These are phyloP conservation scores for Geotrichum australiense DNA, from an alignment of 1,139 yeast species.

Conservation along the genomic window DNA sequence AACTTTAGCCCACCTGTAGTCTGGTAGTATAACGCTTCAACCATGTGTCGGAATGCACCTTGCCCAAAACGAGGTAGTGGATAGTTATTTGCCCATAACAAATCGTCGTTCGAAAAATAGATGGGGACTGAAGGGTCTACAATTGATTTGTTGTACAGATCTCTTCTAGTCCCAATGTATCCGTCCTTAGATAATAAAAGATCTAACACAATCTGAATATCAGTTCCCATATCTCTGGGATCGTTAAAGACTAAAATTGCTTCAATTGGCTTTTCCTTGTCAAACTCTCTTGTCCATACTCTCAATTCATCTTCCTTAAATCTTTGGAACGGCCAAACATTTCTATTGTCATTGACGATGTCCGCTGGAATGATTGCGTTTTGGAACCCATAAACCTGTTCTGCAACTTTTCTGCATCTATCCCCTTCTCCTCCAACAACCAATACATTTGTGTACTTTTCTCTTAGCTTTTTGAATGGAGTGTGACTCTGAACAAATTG, in stretches of 20 bases:
- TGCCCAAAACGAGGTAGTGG: constrained; percentile 80
- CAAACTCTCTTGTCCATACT: constrained; percentile 37
- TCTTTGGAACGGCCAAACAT: constrained; percentile 70
- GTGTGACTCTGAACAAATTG: constrained; percentile 90
- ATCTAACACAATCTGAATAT: constrained; percentile 71
- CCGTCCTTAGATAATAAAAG: constrained; percentile 61
- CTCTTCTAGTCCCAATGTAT: constrained; percentile 53
- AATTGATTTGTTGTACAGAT: constrained; percentile 19
- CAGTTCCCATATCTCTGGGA: constrained; percentile 85
- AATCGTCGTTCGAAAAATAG: constrained; percentile 79
- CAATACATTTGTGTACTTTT: constrained; percentile 53
- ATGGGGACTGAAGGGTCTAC: constrained; percentile 64
- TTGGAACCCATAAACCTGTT: constrained; percentile 62
- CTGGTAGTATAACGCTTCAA: constrained; percentile 57
- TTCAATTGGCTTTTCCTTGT: constrained; percentile 24
- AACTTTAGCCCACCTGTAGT: constrained; percentile 47
- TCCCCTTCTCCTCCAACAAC: constrained; percentile 83
- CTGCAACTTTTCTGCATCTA: constrained; percentile 62
- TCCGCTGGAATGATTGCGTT: constrained; percentile 76
- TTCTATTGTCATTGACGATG: constrained; percentile 49
- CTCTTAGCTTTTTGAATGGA: constrained; percentile 63
- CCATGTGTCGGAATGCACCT: constrained; percentile 70
- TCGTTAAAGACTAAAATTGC: constrained; percentile 85
- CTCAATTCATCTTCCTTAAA: constrained; percentile 44
- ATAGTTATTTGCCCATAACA: constrained; percentile 87